A percentile compares a stretch with the other conserved stretches of the same genome.
These are phyloP conservation scores for Termitomyces heimii DNA, from an alignment of 768 basidiomycete species.

Conservation along the genomic window DNA sequence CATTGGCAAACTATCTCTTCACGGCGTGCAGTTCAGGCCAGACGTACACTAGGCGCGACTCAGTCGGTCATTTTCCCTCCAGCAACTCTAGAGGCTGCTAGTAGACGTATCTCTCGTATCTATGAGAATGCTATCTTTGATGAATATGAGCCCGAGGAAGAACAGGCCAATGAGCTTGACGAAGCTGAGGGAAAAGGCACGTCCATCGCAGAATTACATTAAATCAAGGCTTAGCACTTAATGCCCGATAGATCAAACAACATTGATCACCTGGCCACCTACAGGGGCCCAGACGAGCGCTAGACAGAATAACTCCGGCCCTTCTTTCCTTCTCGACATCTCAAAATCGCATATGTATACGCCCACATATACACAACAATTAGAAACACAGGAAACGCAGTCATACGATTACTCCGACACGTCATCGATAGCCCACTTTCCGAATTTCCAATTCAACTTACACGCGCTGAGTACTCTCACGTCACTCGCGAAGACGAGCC, in stretches of 20 bases:
- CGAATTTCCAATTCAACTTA: conserved; percentile 67
- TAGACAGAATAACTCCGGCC: conserved; percentile 10
- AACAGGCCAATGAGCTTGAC: neutral
- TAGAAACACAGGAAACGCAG: conserved; percentile 38
- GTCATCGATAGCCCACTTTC: conserved; percentile 70
- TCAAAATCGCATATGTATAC: conserved; percentile 14
- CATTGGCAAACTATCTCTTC: conserved; percentile 45
- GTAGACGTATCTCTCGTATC: conserved; percentile 59
- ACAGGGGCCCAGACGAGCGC: conserved; percentile 25
- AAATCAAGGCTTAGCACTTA: neutral
- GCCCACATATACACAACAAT: conserved; percentile 9
- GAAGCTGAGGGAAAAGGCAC: no score
- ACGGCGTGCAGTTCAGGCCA: neutral
- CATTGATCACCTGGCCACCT: conserved; percentile 54
- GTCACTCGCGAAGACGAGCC: conserved; percentile 22
- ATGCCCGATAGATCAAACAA: conserved; percentile 36
- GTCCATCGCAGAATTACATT: neutral
- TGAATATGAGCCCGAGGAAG: conserved; percentile 21
- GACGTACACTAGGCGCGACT: conserved; percentile 1
- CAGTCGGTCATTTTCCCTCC: conserved; percentile 34
- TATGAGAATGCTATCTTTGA: conserved; percentile 71
- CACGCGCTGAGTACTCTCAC: conserved; percentile 52
- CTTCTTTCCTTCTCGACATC: conserved; percentile 24
- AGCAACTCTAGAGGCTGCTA: conserved; percentile 60
- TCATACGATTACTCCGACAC: conserved; percentile 57